Evolutionary conservation across 257 asterid genomes (phyloP).

Genomic region (Forsythia viridissima): DNA sequence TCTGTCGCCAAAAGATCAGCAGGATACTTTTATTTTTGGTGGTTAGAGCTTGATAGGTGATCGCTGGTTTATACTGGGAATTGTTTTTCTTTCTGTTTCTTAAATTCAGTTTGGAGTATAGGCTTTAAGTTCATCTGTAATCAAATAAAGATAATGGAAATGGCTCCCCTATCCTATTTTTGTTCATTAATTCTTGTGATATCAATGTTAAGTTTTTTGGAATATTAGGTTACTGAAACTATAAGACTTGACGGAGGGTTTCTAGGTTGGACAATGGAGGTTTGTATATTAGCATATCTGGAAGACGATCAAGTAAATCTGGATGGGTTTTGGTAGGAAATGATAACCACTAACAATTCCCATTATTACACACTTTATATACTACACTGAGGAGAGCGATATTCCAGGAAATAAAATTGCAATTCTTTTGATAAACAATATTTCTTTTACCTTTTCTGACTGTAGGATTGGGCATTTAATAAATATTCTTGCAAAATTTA

Average conservation of each 20-base stretch:
- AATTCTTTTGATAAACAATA: no score
- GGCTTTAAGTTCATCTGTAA: conserved; percentile 5
- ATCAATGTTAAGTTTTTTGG: conserved; percentile 1
- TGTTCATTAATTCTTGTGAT: background rate
- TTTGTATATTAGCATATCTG: no score
- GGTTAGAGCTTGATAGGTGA: background rate
- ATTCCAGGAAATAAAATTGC: no score
- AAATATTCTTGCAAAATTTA: no score
- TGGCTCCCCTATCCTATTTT: background rate
- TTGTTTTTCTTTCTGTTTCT: background rate
- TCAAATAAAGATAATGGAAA: background rate
- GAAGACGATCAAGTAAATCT: no score
- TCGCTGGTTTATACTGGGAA: conserved; percentile 1
- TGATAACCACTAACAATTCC: conserved; percentile 22
- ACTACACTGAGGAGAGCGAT: no score
- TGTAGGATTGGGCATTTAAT: no score
- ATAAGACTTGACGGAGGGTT: conserved; percentile 14
- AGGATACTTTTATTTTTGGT: background rate
- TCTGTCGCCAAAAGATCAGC: conserved; percentile 19
- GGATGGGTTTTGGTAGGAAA: no score
- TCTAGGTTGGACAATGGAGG: conserved; percentile 25
- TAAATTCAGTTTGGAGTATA: background rate
- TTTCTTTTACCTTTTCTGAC: no score
- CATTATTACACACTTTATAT: no score
- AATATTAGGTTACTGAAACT: conserved; percentile 5